Conservation (phyloP, 352 stramenopile genomes). For the Thalassiosira pacifica region DNA sequence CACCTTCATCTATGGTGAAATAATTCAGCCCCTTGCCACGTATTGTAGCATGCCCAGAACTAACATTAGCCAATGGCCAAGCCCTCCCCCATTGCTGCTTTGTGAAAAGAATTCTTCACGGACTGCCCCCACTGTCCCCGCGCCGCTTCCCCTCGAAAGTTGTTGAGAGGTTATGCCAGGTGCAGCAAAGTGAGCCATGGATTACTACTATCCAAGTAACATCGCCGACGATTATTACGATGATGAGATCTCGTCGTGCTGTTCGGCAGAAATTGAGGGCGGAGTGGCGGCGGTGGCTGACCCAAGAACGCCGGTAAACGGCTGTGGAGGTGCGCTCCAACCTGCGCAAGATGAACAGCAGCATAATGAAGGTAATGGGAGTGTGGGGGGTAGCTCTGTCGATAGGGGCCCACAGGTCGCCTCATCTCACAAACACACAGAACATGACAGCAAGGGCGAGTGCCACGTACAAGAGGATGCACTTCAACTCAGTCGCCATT, state of each 20-base stretch:
- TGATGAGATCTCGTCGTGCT: conserved; percentile 28
- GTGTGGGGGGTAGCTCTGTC: neutral
- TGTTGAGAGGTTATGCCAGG: too few species aligned
- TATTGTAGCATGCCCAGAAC: too few species aligned
- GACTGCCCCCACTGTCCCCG: too few species aligned
- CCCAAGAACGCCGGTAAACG: neutral
- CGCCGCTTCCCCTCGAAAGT: too few species aligned
- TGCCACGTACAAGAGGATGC: conserved; percentile 16
- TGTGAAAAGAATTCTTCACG: too few species aligned
- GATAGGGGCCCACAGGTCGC: neutral
- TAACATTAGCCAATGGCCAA: too few species aligned
- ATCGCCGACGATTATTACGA: conserved; percentile 50
- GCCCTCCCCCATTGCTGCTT: too few species aligned
- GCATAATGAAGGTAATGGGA: neutral
- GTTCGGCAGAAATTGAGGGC: conserved; percentile 38
- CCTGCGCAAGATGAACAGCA: neutral
- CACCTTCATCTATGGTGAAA: too few species aligned
- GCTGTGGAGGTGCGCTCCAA: neutral
- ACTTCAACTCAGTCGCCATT: conserved; percentile 8
- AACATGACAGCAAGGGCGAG: neutral
- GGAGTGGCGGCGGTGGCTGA: neutral
- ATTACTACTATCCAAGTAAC: conserved; percentile 48
- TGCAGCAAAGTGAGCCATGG: too few species aligned
- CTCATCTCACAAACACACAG: neutral
- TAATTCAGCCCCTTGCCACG: too few species aligned